These are phyloP conservation scores for Pholiota adiposa DNA, from an alignment of 1,284 basidiomycete genomes.

Conservation along the genomic window DNA sequence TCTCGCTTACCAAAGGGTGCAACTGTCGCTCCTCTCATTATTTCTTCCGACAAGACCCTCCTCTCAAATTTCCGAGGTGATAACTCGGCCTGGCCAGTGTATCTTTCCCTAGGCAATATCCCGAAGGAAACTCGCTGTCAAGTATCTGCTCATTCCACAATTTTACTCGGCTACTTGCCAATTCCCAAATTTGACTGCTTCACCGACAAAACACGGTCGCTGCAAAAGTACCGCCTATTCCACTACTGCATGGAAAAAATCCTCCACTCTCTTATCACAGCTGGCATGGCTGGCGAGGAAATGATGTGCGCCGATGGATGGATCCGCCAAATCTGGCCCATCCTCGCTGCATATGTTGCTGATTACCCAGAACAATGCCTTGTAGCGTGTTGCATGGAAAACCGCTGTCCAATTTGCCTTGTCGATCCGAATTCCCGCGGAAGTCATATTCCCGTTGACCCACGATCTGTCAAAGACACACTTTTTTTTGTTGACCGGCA, in stretches of 20 bases:
- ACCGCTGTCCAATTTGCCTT: no score
- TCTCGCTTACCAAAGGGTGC: no score
- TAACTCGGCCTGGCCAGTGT: constrained; percentile 41
- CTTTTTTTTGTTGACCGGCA: no score
- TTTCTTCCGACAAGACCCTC: constrained; percentile 44
- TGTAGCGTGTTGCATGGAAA: constrained; percentile 35
- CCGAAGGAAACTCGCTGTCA: constrained; percentile 27
- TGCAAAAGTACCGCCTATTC: constrained; percentile 33
- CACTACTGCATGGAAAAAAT: constrained; percentile 40
- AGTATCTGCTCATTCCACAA: constrained; percentile 13
- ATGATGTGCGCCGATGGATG: constrained; percentile 40
- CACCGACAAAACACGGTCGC: constrained; percentile 21
- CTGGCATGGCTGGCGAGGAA: constrained; percentile 40
- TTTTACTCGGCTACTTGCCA: constrained; percentile 46
- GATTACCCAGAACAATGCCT: constrained; percentile 50
- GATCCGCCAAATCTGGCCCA: constrained; percentile 32
- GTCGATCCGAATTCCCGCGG: no score
- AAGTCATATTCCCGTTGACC: no score
- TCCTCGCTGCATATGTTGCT: constrained; percentile 23
- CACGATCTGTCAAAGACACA: no score
- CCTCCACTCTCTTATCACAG: constrained; percentile 36
- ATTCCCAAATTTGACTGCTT: constrained; percentile 42
- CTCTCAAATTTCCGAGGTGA: constrained; percentile 35
- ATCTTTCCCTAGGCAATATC: constrained; percentile 44
- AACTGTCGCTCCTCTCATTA: constrained; percentile 39